Evolutionary conservation across 2,329 filamentous ascomycete species (phyloP).

Genomic region (Alternaria sp.): DNA sequence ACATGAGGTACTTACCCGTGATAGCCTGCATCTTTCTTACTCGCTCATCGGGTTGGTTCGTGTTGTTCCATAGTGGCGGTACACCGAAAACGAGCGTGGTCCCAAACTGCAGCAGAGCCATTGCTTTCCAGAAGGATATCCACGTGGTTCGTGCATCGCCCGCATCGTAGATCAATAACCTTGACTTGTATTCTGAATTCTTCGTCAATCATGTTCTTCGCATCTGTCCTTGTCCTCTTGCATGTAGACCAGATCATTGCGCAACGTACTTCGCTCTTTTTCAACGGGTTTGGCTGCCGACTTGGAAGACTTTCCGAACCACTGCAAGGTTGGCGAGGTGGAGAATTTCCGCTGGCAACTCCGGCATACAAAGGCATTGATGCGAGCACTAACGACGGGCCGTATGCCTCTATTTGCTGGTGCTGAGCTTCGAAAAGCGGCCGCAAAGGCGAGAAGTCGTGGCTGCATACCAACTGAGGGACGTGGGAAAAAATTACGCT

Average conservation of each 20-base stretch:
- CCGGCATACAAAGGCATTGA: constrained; percentile 34
- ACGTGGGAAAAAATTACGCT: not conserved
- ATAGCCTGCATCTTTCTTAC: constrained; percentile 40
- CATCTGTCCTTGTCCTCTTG: not conserved
- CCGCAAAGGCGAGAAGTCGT: constrained; percentile 31
- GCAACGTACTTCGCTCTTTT: constrained; percentile 34
- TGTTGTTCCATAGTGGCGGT: constrained; percentile 45
- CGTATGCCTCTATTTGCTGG: constrained; percentile 13
- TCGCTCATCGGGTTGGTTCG: constrained; percentile 43
- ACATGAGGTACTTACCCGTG: constrained; percentile 30
- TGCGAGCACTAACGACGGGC: constrained; percentile 8
- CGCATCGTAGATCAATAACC: constrained; percentile 50
- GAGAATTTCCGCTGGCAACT: constrained; percentile 46
- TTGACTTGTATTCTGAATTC: constrained; percentile 34
- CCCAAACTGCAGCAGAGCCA: constrained; percentile 47
- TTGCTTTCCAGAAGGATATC: constrained; percentile 50
- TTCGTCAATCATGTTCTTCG: not conserved
- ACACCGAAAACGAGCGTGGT: constrained; percentile 43
- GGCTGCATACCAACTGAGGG: constrained; percentile 37
- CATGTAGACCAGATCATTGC: accelerated
- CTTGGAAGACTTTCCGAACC: constrained; percentile 24
- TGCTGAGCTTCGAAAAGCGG: constrained; percentile 30
- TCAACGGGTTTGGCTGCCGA: constrained; percentile 29
- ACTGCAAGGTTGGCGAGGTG: constrained; percentile 34
- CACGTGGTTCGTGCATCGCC: constrained; percentile 48